A percentile compares a stretch with the other conserved stretches of the same genome.
Conservation (phyloP, 257 asterid species). For the Sherardia arvensis region DNA sequence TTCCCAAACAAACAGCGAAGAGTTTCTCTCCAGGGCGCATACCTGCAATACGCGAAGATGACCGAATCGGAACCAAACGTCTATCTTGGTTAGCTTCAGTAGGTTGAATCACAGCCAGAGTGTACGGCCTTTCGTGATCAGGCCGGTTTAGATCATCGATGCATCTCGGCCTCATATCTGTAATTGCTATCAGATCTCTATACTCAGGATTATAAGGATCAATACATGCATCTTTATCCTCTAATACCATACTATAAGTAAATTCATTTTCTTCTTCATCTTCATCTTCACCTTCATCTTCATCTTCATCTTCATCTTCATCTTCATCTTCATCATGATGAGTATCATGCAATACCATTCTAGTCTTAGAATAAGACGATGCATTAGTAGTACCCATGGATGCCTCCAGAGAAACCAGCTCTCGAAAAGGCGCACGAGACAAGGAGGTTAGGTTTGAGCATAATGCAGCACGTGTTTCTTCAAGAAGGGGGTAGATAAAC, state of each 20-base stretch:
- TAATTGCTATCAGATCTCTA: slow-evolving; percentile 48
- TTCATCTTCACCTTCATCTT: no score
- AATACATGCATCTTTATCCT: no score
- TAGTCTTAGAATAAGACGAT: no score
- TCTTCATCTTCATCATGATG: no score
- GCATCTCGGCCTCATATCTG: slow-evolving; percentile 38
- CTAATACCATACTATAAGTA: no score
- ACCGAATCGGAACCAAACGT: background rate
- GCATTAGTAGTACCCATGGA: no score
- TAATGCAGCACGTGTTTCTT: background rate
- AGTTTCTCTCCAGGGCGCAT: background rate
- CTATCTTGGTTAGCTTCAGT: no score
- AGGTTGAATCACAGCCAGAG: background rate
- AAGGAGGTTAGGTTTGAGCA: background rate
- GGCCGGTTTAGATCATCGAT: slow-evolving; percentile 37
- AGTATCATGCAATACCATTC: no score
- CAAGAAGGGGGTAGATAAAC: background rate
- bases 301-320: no score
- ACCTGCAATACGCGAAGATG: background rate
- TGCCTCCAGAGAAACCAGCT: no score
- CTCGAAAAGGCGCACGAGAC: background rate
- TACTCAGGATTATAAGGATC: slow-evolving; percentile 33
- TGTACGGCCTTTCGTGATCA: background rate
- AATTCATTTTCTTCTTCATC: no score
- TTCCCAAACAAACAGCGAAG: background rate